Conservation (phyloP, 139 green algal genomes). For the Chlorella sp. region DNA sequence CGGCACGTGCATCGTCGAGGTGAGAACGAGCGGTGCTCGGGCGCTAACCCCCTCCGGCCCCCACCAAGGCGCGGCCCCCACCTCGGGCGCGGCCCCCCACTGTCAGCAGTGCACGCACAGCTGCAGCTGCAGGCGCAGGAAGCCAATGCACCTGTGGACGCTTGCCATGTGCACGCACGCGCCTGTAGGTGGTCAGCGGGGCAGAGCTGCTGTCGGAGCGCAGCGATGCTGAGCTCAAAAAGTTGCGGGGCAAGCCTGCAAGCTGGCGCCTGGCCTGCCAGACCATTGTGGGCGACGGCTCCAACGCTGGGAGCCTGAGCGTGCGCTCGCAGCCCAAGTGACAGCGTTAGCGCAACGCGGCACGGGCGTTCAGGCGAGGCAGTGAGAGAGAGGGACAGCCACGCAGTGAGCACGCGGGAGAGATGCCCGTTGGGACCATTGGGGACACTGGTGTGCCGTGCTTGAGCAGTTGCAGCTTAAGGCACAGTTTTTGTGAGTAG, state of each 20-base stretch:
- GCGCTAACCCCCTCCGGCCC: background rate
- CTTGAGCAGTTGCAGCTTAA: too few relatives aligned
- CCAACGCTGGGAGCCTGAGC: conserved; percentile 37
- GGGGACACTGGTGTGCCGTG: too few relatives aligned
- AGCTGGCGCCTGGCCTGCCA: conserved; percentile 54
- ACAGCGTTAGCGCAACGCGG: too few relatives aligned
- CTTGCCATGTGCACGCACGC: too few relatives aligned
- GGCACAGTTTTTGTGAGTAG: too few relatives aligned
- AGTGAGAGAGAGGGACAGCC: too few relatives aligned
- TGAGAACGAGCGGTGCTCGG: too few relatives aligned
- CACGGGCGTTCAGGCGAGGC: too few relatives aligned
- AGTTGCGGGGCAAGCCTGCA: conserved; percentile 45
- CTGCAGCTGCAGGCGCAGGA: background rate
- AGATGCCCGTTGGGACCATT: too few relatives aligned
- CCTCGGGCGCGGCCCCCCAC: background rate
- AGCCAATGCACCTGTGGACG: background rate
- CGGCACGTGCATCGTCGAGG: conserved; percentile 21
- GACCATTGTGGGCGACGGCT: conserved; percentile 49
- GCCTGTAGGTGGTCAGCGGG: conserved; percentile 46
- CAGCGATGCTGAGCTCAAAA: conserved; percentile 40
- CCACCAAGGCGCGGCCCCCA: too few relatives aligned
- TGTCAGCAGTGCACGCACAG: background rate
- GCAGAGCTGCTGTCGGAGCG: conserved; percentile 43
- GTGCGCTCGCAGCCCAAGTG: conserved; percentile 37
- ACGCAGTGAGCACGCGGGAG: too few relatives aligned